Percentiles rank a stretch among this genome's conserved stretches.
Conservation (phyloP, 805 yeast genomes). For the Lipomyces lipofer region DNA sequence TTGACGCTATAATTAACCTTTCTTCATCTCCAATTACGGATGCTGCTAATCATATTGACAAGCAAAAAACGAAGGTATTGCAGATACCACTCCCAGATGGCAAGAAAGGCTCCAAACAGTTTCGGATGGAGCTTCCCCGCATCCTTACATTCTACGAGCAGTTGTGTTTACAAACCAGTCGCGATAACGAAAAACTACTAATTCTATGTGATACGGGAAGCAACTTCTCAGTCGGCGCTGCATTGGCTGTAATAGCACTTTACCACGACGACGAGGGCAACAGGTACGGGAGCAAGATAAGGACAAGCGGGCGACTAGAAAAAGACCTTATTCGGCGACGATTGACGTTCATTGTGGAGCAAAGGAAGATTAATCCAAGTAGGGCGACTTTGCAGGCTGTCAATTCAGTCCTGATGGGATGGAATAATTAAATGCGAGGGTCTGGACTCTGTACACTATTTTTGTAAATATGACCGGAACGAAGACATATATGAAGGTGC, state of each 20-base stretch:
- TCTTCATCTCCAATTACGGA: conserved; percentile 8
- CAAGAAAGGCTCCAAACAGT: conserved; percentile 67
- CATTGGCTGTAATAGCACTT: conserved; percentile 53
- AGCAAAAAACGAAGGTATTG: not conserved
- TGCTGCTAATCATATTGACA: not conserved
- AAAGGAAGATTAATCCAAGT: conserved; percentile 67
- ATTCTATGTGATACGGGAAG: conserved; percentile 64
- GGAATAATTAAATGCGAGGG: conserved; percentile 7
- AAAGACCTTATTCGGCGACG: conserved; percentile 60
- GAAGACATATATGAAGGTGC: not conserved
- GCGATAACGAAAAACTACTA: conserved; percentile 37
- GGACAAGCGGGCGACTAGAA: conserved; percentile 37
- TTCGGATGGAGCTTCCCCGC: conserved; percentile 51
- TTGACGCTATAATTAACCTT: conserved; percentile 31
- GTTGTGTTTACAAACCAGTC: not conserved
- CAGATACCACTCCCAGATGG: conserved; percentile 35
- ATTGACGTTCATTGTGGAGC: conserved; percentile 50
- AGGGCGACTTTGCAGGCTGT: conserved; percentile 75
- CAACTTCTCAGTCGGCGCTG: conserved; percentile 66
- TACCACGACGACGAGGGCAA: conserved; percentile 49
- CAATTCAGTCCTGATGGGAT: conserved; percentile 56
- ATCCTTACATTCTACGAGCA: conserved; percentile 41
- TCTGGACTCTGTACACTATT: too few relatives aligned
- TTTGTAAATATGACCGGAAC: too few relatives aligned
- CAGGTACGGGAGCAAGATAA: conserved; percentile 11